Percentiles rank a stretch among this genome's conserved stretches.
Evolutionary conservation across 2,329 filamentous ascomycete species (phyloP).

Genomic region (Exutisphaerella laricina): DNA sequence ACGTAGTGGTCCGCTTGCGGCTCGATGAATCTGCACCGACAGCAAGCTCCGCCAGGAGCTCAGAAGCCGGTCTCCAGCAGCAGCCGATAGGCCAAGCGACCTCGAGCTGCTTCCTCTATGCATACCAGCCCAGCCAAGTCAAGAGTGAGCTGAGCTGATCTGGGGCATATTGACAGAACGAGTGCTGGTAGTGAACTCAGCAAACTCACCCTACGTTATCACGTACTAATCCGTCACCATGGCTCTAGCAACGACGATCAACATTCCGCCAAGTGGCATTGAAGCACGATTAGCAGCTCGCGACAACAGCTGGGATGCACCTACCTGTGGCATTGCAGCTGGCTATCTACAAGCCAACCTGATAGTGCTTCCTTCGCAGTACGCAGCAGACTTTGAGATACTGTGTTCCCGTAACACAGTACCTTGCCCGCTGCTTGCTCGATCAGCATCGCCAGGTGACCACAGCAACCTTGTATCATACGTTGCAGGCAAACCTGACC

Average conservation of each 20-base stretch:
- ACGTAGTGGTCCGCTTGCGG: too few relatives aligned
- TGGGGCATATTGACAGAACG: too few relatives aligned
- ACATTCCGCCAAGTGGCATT: not conserved
- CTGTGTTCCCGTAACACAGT: conserved; percentile 59
- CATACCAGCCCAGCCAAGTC: too few relatives aligned
- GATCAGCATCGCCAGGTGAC: conserved; percentile 44
- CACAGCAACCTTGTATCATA: conserved; percentile 39
- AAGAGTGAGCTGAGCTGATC: too few relatives aligned
- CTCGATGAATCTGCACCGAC: too few relatives aligned
- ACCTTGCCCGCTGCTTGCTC: conserved; percentile 55
- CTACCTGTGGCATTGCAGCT: conserved; percentile 53
- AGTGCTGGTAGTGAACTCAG: too few relatives aligned
- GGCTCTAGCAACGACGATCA: not conserved
- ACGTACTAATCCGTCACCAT: not conserved
- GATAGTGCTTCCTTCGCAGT: conserved; percentile 52
- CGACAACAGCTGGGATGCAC: conserved; percentile 35
- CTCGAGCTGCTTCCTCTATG: too few relatives aligned
- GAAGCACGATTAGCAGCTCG: conserved; percentile 41
- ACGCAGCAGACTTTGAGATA: conserved; percentile 53
- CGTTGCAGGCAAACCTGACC: conserved; percentile 28
- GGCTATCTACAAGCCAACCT: conserved; percentile 58
- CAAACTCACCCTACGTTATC: too few relatives aligned
- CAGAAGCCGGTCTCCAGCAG: too few relatives aligned
- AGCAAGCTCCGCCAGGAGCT: too few relatives aligned
- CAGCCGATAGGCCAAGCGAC: too few relatives aligned